These are phyloP conservation scores for Aphanocladium album DNA, from an alignment of 2,329 filamentous ascomycete species.

Conservation along the genomic window DNA sequence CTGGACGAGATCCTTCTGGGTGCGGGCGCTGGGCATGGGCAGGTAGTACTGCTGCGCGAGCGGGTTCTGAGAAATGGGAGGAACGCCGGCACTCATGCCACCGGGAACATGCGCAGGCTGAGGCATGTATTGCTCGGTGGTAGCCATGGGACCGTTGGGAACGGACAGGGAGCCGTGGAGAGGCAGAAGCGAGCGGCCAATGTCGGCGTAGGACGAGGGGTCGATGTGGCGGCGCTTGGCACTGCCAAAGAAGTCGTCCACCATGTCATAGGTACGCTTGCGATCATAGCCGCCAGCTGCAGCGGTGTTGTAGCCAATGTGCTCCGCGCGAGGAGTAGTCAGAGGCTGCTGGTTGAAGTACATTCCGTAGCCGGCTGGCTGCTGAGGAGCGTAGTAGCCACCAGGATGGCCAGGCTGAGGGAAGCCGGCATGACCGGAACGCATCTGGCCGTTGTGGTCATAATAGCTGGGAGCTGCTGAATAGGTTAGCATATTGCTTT, in stretches of 20 bases:
- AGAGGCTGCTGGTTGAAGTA: slow-evolving; percentile 68
- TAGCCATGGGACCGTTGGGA: slow-evolving; percentile 44
- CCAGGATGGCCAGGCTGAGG: slow-evolving; percentile 47
- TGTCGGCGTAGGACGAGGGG: slow-evolving; percentile 81
- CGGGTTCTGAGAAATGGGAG: slow-evolving; percentile 53
- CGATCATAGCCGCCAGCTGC: slow-evolving; percentile 57
- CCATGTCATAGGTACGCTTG: slow-evolving; percentile 79
- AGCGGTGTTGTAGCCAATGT: slow-evolving; percentile 55
- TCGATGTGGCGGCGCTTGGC: slow-evolving; percentile 90
- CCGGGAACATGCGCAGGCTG: slow-evolving; percentile 32
- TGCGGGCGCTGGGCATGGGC: slow-evolving; percentile 80
- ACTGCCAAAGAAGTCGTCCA: slow-evolving; percentile 92
- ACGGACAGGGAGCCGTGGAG: slow-evolving; percentile 68
- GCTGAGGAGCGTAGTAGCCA: slow-evolving; percentile 55
- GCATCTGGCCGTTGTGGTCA: slow-evolving; percentile 61
- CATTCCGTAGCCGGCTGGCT: slow-evolving; percentile 60
- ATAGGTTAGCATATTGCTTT: neutral
- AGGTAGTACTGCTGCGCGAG: slow-evolving; percentile 74
- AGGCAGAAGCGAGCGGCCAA: slow-evolving; percentile 81
- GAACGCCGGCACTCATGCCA: slow-evolving; percentile 52
- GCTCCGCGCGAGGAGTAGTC: slow-evolving; percentile 51
- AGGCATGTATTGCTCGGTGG: slow-evolving; percentile 51
- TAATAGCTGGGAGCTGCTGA: slow-evolving; percentile 49
- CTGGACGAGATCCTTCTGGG: slow-evolving; percentile 88
- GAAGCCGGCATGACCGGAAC: slow-evolving; percentile 50